Evolutionary conservation across 2,329 filamentous ascomycete genomes (phyloP).

Genomic region (Beauveria asiatica): DNA sequence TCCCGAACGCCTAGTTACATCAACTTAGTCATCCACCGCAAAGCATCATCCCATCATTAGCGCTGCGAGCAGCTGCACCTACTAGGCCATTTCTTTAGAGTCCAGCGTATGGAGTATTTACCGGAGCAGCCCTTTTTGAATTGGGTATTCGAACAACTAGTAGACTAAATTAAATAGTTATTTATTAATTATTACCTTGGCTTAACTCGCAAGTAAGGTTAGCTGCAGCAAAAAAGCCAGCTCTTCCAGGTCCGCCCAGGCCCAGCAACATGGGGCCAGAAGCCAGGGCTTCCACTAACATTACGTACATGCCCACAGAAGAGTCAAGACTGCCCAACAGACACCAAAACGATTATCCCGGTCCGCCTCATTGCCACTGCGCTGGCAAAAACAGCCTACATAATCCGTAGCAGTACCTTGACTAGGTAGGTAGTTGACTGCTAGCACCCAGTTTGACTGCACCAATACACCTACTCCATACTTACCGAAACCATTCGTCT

Average conservation of each 20-base stretch:
- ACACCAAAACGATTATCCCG: neutral
- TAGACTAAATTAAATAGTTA: no score
- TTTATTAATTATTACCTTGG: no score
- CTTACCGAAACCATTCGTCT: neutral
- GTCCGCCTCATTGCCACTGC: conserved; percentile 9
- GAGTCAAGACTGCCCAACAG: neutral
- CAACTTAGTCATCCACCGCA: no score
- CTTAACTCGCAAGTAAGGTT: no score
- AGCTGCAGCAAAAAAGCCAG: neutral
- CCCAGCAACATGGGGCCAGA: neutral
- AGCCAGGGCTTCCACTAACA: neutral
- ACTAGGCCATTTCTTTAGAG: neutral
- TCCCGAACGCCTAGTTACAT: no score
- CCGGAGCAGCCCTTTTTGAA: neutral
- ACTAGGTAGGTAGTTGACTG: no score
- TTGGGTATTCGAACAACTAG: neutral
- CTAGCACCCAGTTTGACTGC: neutral
- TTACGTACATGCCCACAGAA: neutral
- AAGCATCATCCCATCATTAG: neutral
- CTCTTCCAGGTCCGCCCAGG: neutral
- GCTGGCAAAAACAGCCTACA: neutral
- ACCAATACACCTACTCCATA: neutral
- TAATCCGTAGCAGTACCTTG: no score
- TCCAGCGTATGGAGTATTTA: neutral
- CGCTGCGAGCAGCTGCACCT: neutral